A percentile compares a stretch with the other conserved stretches of the same genome.
Evolutionary conservation across 805 yeast species (phyloP).

Genomic region (Kluyveromyces siamensis): DNA sequence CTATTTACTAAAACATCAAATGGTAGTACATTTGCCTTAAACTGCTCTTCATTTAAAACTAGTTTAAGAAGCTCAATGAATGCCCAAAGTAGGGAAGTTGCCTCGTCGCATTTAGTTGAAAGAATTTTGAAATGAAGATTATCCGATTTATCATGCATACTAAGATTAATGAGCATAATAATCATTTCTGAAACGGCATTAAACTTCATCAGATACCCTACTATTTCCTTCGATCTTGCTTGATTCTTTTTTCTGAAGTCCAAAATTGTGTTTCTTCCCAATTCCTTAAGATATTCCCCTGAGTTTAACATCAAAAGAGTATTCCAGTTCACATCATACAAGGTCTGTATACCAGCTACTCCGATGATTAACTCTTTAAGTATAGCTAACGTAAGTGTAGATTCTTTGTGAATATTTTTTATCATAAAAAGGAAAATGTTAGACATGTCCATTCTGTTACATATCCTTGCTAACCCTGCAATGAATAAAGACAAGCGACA

Average conservation of each 20-base stretch:
- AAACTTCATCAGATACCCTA: conserved; percentile 36
- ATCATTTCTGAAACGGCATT: conserved; percentile 54
- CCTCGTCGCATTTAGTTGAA: conserved; percentile 64
- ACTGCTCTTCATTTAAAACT: conserved; percentile 31
- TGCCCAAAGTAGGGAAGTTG: conserved; percentile 56
- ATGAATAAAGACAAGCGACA: conserved; percentile 73
- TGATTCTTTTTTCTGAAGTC: conserved; percentile 40
- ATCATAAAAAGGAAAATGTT: conserved; percentile 54
- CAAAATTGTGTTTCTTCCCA: conserved; percentile 47
- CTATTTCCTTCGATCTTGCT: conserved; percentile 41
- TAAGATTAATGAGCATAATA: conserved; percentile 45
- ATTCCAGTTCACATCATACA: conserved; percentile 53
- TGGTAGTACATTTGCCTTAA: conserved; percentile 32
- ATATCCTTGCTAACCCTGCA: conserved; percentile 56
- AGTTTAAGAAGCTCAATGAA: conserved; percentile 50
- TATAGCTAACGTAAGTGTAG: conserved; percentile 51
- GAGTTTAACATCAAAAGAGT: conserved; percentile 62
- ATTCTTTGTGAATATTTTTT: conserved; percentile 53
- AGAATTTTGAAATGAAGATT: conserved; percentile 58
- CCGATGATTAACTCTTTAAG: conserved; percentile 56
- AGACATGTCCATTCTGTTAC: conserved; percentile 45
- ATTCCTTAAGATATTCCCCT: conserved; percentile 45
- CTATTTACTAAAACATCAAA: conserved; percentile 33
- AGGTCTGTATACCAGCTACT: conserved; percentile 74
- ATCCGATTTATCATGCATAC: conserved; percentile 32